Evolutionary conservation across 1,284 basidiomycete species (phyloP).

Genomic region (Sanghuangporus sanghuang): DNA sequence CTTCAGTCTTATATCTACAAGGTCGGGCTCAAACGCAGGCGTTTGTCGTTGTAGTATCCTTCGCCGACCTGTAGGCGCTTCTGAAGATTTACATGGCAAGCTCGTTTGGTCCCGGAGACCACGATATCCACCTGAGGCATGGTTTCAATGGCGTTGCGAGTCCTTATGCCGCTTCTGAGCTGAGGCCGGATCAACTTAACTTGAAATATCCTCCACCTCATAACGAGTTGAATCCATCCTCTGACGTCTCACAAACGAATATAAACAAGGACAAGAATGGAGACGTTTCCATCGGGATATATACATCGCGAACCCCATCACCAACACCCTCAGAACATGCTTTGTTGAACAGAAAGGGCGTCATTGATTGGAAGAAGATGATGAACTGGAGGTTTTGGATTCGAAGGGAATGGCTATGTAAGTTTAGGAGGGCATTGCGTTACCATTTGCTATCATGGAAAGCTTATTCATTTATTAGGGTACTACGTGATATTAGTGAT

Average conservation of each 20-base stretch:
- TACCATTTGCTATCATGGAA: background rate
- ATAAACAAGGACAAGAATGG: slow-evolving; percentile 7
- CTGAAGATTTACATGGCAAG: slow-evolving; percentile 5
- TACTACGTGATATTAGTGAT: slow-evolving; percentile 31
- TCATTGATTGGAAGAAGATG: slow-evolving; percentile 42
- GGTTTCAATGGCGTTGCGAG: background rate
- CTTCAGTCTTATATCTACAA: background rate
- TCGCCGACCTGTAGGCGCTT: background rate
- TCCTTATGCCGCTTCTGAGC: slow-evolving; percentile 3
- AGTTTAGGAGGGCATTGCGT: slow-evolving; percentile 24
- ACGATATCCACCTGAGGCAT: background rate
- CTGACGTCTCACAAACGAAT: slow-evolving; percentile 5
- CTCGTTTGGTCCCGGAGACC: slow-evolving; percentile 7
- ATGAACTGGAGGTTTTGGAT: slow-evolving; percentile 43
- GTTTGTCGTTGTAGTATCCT: slow-evolving; percentile 4
- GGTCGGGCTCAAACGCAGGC: slow-evolving; percentile 9
- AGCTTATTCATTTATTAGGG: slow-evolving; percentile 22
- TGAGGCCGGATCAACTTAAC: background rate
- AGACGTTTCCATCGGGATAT: slow-evolving; percentile 25
- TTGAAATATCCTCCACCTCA: slow-evolving; percentile 12
- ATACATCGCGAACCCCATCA: slow-evolving; percentile 34
- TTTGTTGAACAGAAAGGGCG: slow-evolving; percentile 30
- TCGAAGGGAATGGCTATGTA: slow-evolving; percentile 44
- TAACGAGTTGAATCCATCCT: slow-evolving; percentile 12
- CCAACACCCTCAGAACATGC: slow-evolving; percentile 36